A percentile compares a stretch with the other conserved stretches of the same genome.
Conservation (phyloP, 176 grass and related monocot species). For the Canna indica region DNA sequence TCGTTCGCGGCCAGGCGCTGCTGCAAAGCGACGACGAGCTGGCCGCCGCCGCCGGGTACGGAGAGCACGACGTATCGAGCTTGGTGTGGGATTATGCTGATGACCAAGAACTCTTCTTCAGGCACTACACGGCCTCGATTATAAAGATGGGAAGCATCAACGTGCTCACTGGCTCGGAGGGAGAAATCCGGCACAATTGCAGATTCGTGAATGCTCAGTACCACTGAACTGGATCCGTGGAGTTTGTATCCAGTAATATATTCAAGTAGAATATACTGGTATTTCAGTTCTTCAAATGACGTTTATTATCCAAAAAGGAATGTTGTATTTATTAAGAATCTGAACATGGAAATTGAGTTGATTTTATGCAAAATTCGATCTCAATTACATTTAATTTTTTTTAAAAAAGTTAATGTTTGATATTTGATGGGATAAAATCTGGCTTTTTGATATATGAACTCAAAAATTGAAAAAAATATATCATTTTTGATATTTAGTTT, state of each 20-base stretch:
- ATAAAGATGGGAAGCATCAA: conserved; percentile 46
- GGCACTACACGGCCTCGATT: conserved; percentile 28
- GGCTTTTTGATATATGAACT: no score
- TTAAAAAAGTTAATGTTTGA: not conserved
- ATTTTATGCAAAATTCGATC: no score
- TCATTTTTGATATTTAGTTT: no score
- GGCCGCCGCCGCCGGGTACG: conserved; percentile 9
- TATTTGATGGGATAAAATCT: no score
- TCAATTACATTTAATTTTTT: not conserved
- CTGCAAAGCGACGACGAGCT: conserved; percentile 38
- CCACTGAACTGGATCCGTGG: not conserved
- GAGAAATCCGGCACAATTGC: conserved; percentile 35
- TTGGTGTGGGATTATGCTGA: conserved; percentile 36
- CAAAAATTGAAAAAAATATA: no score
- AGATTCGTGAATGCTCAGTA: conserved; percentile 26
- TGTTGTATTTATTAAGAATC: no score
- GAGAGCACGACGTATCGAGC: conserved; percentile 4
- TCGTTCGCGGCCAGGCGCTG: conserved; percentile 28
- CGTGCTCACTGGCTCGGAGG: conserved; percentile 33
- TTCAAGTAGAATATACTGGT: no score
- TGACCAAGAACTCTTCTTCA: conserved; percentile 36
- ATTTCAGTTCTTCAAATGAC: no score
- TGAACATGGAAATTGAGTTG: no score
- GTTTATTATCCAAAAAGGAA: no score
- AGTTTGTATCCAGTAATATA: no score